Evolutionary conservation across 2,329 filamentous ascomycete genomes (phyloP), one percentile per base, ranked within the genome.

Genomic region (Xylariales sp.): DNA sequence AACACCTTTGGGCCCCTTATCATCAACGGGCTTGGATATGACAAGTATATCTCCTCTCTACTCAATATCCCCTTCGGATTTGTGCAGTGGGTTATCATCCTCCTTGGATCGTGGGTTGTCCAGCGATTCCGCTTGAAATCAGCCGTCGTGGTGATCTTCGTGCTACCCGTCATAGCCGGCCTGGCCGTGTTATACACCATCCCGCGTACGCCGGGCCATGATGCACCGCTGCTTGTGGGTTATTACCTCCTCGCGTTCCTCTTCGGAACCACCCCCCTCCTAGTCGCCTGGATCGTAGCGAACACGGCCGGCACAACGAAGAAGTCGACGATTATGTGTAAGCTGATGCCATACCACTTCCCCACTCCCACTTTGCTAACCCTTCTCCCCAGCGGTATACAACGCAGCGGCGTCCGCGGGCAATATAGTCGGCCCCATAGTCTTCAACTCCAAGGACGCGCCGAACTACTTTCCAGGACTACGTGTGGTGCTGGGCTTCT

Each of bases 251-350:
- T 91, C 0, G 86, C 88, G 0, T 91, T 91, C 76, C 80, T 91
- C 8, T 92, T 89, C 68, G 88, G 88, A 0, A 87, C 85, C 1
- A 91, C 90, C 72, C 89, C 89, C 0, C 80, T 92, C 9, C 86
- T 91, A 32, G 86, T 91, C 0, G 85, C 87, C 0, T 93, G 90
- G 90, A 89, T 91, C 65, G 84, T 91, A 5, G 88, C 86, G 7
- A 92, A 92, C 76, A 91, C 89, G 0, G 90, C 83, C 0, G 90
- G 90, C 6, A 87, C 85, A 16, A 91, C 89, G 2, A 91, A 92
- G 78, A 90, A 90, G 74, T 88, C 88, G 0, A 82, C 87, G 56
- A 83, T 89, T 46, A 89, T 91, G 83, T 87, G 69, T 71, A 65
- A 61, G 67, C 62, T 5, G 14, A n/a, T 41, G 41, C 28, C 36